Conservation (phyloP, 768 basidiomycete species). For the Mycena alexandri region DNA sequence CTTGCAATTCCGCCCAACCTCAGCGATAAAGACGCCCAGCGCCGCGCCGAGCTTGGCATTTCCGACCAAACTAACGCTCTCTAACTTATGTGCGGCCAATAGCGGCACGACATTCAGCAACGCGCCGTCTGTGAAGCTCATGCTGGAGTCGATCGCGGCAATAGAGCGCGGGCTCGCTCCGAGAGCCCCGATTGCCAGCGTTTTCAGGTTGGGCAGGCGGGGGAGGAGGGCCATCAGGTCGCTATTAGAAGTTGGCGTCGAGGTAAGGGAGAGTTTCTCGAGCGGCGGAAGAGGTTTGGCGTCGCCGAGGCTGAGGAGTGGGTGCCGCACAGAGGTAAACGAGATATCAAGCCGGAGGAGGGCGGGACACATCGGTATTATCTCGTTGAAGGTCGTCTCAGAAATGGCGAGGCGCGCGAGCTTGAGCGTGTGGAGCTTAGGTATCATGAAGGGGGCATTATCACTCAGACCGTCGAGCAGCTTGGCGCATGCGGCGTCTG, state of each 20-base stretch:
- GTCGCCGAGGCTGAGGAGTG: constrained; percentile 33
- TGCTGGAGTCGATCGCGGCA: constrained; percentile 59
- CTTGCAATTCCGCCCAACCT: constrained; percentile 71
- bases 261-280: constrained; percentile 76
- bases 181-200: constrained; percentile 69
- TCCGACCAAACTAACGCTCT: constrained; percentile 71
- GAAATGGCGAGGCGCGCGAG: constrained; percentile 66
- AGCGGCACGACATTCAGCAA: constrained; percentile 61
- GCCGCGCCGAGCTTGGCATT: constrained; percentile 70
- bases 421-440: constrained; percentile 66
- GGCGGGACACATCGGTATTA: constrained; percentile 62
- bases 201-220: constrained; percentile 57
- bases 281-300: constrained; percentile 44
- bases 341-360: constrained; percentile 72
- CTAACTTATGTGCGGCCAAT: constrained; percentile 52
- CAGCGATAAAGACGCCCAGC: constrained; percentile 59
- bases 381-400: constrained; percentile 58
- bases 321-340: constrained; percentile 67
- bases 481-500: constrained; percentile 66
- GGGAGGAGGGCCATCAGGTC: constrained; percentile 58
- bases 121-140: constrained; percentile 68
- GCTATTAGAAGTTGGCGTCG: constrained; percentile 57
- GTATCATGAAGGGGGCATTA: constrained; percentile 46
- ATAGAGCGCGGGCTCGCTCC: constrained; percentile 61
- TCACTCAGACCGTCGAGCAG: constrained; percentile 45